Conservation (phyloP, 176 grass and related monocot species). For the Phragmites australis region DNA sequence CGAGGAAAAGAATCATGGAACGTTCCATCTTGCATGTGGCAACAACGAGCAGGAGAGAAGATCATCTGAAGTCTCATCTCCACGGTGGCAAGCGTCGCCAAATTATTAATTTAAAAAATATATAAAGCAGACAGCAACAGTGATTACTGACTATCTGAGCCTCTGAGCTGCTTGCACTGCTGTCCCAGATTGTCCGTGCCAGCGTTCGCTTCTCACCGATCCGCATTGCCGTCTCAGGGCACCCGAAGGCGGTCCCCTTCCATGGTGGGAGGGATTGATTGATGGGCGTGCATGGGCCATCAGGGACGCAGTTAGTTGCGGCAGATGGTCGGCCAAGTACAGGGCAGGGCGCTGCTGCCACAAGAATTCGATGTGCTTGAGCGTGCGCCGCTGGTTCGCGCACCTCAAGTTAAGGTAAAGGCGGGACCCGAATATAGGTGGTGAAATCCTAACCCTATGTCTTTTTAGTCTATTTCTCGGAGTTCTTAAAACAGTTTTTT, state of each 20-base stretch:
- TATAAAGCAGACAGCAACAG: not conserved
- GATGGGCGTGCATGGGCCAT: not conserved
- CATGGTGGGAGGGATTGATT: too few relatives aligned
- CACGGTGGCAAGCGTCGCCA: not conserved
- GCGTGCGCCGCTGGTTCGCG: too few relatives aligned
- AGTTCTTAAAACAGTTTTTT: too few relatives aligned
- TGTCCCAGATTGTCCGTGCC: slow-evolving; percentile 13
- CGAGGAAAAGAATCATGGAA: not conserved
- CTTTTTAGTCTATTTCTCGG: too few relatives aligned
- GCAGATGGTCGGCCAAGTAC: not conserved
- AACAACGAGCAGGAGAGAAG: slow-evolving; percentile 16
- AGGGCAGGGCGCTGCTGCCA: too few relatives aligned
- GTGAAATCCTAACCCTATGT: too few relatives aligned
- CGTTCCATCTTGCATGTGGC: slow-evolving; percentile 15
- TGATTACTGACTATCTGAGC: not conserved
- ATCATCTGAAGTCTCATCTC: not conserved
- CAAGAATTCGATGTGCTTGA: too few relatives aligned
- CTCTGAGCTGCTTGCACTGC: not conserved
- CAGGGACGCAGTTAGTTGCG: slow-evolving; percentile 26
- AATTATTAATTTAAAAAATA: too few relatives aligned
- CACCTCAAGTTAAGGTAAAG: too few relatives aligned
- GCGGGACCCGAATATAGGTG: too few relatives aligned
- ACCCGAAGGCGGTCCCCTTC: not conserved
- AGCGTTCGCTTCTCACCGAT: not conserved
- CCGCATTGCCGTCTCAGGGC: not conserved